phyloP scores from a whole-genome alignment of 306 rosid genomes.

The Argentina anserina region DNA sequence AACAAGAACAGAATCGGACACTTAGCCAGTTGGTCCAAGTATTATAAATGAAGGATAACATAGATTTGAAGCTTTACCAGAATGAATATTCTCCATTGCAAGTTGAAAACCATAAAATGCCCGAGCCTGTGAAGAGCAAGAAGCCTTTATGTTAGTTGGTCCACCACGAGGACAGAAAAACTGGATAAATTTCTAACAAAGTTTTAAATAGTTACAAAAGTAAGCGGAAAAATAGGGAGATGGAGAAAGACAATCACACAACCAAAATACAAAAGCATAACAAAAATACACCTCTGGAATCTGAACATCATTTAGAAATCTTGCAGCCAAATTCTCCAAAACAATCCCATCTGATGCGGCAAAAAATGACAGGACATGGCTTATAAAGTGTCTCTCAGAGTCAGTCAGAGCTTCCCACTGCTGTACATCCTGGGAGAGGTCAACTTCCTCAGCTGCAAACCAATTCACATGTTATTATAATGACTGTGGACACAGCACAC shows the following conservation, averaged over 20 bases:
- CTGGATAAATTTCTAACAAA: neutral
- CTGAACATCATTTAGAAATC: constrained; percentile 81
- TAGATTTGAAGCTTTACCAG: constrained; percentile 50
- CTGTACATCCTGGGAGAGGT: constrained; percentile 62
- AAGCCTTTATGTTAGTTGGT: constrained; percentile 27
- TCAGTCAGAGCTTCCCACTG: constrained; percentile 69
- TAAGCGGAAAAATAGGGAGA: neutral
- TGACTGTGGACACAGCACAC: neutral
- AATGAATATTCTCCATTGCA: constrained; percentile 93
- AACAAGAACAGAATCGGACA: constrained; percentile 19
- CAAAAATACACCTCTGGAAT: constrained; percentile 63
- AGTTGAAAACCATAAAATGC: constrained; percentile 93
- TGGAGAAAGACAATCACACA: neutral
- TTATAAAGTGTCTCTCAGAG: constrained; percentile 80
- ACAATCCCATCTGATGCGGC: constrained; percentile 96
- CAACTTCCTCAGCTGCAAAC: constrained; percentile 88
- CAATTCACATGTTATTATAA: constrained; percentile 27
- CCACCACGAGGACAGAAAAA: constrained; percentile 11
- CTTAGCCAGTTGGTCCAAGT: constrained; percentile 21
- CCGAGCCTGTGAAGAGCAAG: constrained; percentile 56
- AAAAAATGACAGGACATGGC: constrained; percentile 79
- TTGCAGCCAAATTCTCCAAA: constrained; percentile 79
- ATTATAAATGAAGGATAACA: constrained; percentile 16
- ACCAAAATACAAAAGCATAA: neutral
- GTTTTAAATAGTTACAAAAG: neutral